Evolutionary conservation across 2,329 filamentous ascomycete species (phyloP).

Genomic region (Zymoseptoria passerinii): DNA sequence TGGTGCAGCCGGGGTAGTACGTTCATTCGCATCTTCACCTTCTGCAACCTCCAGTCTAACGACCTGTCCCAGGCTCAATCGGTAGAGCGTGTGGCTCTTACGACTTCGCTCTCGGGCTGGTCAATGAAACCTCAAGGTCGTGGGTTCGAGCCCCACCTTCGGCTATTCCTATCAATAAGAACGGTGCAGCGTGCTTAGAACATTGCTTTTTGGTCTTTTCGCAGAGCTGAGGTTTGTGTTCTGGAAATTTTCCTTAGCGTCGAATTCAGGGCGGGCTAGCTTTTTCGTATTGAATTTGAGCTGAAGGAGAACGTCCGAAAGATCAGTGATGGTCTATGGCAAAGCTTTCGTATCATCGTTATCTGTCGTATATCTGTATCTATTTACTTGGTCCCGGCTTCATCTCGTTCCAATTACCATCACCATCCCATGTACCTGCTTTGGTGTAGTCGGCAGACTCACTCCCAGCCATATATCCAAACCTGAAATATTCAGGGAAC

Average conservation of each 20-base stretch:
- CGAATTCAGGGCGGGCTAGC: not conserved
- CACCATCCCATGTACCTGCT: slow-evolving; percentile 59
- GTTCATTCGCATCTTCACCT: not conserved
- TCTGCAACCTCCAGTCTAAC: not conserved
- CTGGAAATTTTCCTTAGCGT: not conserved
- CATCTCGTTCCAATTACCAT: slow-evolving; percentile 61
- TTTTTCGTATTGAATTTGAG: too few relatives aligned
- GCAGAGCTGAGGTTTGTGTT: not conserved
- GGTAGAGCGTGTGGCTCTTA: slow-evolving; percentile 48
- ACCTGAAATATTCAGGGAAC: slow-evolving; percentile 65
- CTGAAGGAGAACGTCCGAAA: too few relatives aligned
- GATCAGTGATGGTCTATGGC: too few relatives aligned
- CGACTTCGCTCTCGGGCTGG: not conserved
- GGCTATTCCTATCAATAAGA: slow-evolving; percentile 16
- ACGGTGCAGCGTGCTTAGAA: not conserved
- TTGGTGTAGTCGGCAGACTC: slow-evolving; percentile 62
- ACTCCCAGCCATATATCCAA: slow-evolving; percentile 63
- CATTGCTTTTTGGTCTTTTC: not conserved
- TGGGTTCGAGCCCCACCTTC: slow-evolving; percentile 20
- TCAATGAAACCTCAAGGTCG: slow-evolving; percentile 1
- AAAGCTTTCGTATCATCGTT: too few relatives aligned
- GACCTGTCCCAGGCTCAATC: slow-evolving; percentile 35
- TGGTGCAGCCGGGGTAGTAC: not conserved
- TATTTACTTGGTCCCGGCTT: slow-evolving; percentile 44
- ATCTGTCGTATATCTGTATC: not conserved